A percentile compares a stretch with the other conserved stretches of the same genome.
Conservation (phyloP, 2,329 filamentous ascomycete genomes). For the Trichoderma atrobrunneum region DNA sequence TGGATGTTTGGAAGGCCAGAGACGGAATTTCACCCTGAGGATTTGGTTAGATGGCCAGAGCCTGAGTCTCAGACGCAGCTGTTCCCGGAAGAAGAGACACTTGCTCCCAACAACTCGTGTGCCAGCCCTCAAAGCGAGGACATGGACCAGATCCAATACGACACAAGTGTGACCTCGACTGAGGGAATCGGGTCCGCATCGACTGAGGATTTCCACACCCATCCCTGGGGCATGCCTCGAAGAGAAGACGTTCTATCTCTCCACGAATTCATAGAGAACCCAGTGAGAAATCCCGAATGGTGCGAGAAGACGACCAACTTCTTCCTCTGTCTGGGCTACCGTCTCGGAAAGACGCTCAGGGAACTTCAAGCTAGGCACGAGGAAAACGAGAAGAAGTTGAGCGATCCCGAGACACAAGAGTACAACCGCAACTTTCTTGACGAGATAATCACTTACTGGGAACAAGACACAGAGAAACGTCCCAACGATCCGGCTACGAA, state of each 20-base stretch:
- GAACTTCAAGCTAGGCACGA: conserved; percentile 19
- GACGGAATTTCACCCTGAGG: conserved; percentile 19
- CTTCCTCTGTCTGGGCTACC: conserved; percentile 35
- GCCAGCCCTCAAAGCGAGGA: background rate
- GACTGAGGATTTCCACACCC: conserved; percentile 3
- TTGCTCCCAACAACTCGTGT: background rate
- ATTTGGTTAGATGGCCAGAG: conserved; percentile 11
- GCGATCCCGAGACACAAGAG: background rate
- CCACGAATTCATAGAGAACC: background rate
- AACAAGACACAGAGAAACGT: conserved; percentile 20
- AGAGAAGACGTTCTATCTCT: conserved; percentile 15
- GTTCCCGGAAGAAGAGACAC: background rate
- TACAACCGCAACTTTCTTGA: conserved; percentile 21
- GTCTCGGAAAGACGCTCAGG: conserved; percentile 37
- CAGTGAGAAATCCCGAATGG: background rate
- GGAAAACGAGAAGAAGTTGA: background rate
- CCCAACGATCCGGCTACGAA: conserved; percentile 24
- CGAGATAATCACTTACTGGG: conserved; percentile 21
- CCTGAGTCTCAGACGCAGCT: background rate
- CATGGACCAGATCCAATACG: background rate
- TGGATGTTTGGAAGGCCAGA: conserved; percentile 13
- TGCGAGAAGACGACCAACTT: conserved; percentile 20
- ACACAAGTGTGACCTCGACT: background rate
- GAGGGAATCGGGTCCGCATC: background rate
- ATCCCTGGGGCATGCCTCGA: conserved; percentile 8